A percentile compares a stretch with the other conserved stretches of the same genome.
phyloP scores from a whole-genome alignment of 495 filamentous ascomycete genomes.

The Trichoderma virens region DNA sequence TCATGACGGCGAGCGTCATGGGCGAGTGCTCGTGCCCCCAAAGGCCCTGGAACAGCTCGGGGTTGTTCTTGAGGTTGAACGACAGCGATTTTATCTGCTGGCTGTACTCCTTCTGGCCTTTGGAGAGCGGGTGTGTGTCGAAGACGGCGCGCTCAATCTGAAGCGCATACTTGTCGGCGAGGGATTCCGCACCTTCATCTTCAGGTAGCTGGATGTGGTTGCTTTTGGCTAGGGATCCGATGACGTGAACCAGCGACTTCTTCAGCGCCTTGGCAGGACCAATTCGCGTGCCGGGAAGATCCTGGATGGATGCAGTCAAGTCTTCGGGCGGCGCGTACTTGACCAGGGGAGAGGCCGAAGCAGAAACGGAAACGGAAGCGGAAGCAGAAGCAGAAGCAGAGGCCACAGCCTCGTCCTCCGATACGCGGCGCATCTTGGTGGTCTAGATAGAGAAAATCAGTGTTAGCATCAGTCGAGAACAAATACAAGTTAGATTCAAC shows the following conservation, averaged over 20 bases:
- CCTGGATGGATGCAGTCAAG: constrained; percentile 28
- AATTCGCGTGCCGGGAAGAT: constrained; percentile 36
- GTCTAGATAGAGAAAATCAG: constrained; percentile 16
- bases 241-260: constrained; percentile 33
- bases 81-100: constrained; percentile 49
- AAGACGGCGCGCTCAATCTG: constrained; percentile 61
- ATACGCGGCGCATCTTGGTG: constrained; percentile 46
- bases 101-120: constrained; percentile 29
- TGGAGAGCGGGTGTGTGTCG: constrained; percentile 31
- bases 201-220: constrained; percentile 27
- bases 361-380: constrained; percentile 22
- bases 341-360: constrained; percentile 21
- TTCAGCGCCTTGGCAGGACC: constrained; percentile 32
- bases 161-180: constrained; percentile 44
- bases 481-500: constrained; percentile 7
- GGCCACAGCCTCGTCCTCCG: constrained; percentile 30
- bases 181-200: constrained; percentile 27
- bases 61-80: constrained; percentile 82
- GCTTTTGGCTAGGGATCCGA: constrained; percentile 37
- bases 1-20: constrained; percentile 72
- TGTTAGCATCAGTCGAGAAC: constrained; percentile 5
- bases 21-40: constrained; percentile 62
- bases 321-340: constrained; percentile 30
- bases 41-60: constrained; percentile 66
- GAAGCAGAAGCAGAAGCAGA: constrained; percentile 25